Evolutionary conservation across 495 filamentous ascomycete species (phyloP), one percentile per base, ranked within the genome.

Genomic region (Aspergillus sclerotiicarbonarius): DNA sequence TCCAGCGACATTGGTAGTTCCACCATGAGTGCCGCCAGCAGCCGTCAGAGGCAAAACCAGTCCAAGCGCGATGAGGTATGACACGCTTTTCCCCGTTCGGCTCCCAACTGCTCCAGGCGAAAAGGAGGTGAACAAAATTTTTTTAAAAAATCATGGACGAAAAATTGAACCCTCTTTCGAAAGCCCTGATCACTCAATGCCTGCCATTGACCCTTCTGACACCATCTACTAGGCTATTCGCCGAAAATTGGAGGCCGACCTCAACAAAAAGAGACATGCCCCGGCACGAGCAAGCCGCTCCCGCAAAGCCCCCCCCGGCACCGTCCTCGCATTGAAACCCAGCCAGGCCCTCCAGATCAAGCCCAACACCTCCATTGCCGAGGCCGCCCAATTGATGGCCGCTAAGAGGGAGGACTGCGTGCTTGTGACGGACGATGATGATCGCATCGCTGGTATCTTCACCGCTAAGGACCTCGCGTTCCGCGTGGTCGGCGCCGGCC

Each of bases 381-480:
- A 98, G 72, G 94, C 94, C 35, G 93, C 94, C 31, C 95, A 99
- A 77, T 79, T 99, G 69, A 99, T 99, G 94, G 94, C 94, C 30
- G 94, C 94, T 30, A 99, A 99, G 82, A 82, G 94, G 56, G 94
- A 98, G 68, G 94, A 99, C 76, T 99, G 94, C 68, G 94, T 99
- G n/a, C 78, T 99, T 53, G 94, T 99, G 37, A 99, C 95, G 21
- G 93, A 98, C 66, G 95, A 98, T 58, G 91, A 99, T 76, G 94
- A 99, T 57, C 82, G 94, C 8, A 98, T 99, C 71, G 87, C 94
- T 10, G 94, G 94, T 73, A 99, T 99, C 64, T 99, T 99, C 73
- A 99, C 94, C 3, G 94, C 94, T 33, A 99, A 99, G 80, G 94
- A 99, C 79, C 81, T 99, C 62, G 94, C 94, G 1, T 99, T 97